Percentiles rank a stretch among this genome's conserved stretches.
These are phyloP conservation scores for Sugiyamaella americana DNA, from an alignment of 805 yeast genomes.

Conservation along the genomic window DNA sequence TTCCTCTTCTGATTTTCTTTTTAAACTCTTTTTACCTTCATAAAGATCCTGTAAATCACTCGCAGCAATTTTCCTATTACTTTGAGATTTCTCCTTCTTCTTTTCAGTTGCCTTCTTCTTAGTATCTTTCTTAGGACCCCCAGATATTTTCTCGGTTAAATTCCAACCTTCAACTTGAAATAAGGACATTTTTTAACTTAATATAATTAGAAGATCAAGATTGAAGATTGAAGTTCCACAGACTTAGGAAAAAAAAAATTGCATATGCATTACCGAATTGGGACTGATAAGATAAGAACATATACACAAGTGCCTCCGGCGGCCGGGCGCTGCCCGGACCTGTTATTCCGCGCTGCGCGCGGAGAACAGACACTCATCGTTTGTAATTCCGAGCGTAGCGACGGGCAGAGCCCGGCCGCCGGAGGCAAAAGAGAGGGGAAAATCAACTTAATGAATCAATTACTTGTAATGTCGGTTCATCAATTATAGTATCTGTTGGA, in stretches of 20 bases:
- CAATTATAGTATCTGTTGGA: too few relatives aligned
- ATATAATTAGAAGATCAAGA: not conserved
- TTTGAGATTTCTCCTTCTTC: conserved; percentile 9
- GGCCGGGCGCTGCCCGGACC: not conserved
- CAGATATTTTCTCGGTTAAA: conserved; percentile 46
- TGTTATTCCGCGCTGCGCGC: not conserved
- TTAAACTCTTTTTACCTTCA: conserved; percentile 10
- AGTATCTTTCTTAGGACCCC: conserved; percentile 20
- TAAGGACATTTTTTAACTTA: conserved; percentile 34
- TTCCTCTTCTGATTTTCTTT: conserved; percentile 9
- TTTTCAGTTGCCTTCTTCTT: conserved; percentile 13
- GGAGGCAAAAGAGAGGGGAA: not conserved
- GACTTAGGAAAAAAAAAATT: not conserved
- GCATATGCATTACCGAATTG: not conserved
- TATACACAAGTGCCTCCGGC: not conserved
- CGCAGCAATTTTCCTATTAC: conserved; percentile 17
- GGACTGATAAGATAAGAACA: not conserved
- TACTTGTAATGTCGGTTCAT: too few relatives aligned
- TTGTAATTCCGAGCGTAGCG: not conserved
- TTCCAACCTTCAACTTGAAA: conserved; percentile 84
- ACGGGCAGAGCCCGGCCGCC: not conserved
- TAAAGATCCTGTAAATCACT: conserved; percentile 20
- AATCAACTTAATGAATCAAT: not conserved
- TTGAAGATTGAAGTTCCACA: not conserved
- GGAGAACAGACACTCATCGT: not conserved